phyloP scores from a whole-genome alignment of 768 basidiomycete species.

The Cubamyces sp. region DNA sequence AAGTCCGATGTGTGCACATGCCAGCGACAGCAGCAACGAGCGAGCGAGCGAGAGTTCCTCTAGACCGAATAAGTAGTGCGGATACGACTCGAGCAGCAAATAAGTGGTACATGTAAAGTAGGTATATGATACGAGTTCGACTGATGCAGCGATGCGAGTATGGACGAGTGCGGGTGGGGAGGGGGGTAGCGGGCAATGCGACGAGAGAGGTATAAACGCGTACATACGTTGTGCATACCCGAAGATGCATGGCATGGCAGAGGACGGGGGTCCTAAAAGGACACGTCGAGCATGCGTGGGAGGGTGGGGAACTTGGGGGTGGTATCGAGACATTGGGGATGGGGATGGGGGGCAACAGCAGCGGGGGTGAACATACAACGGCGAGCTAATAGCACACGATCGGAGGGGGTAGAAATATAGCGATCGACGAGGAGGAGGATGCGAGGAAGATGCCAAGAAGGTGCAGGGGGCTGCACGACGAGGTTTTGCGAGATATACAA shows the following conservation, averaged over 20 bases:
- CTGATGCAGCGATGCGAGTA: not conserved
- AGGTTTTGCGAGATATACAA: conserved; percentile 9
- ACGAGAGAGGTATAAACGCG: conserved; percentile 3
- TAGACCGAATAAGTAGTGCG: conserved; percentile 14
- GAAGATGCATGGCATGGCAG: not conserved
- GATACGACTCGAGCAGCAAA: not conserved
- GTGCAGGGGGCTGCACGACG: conserved; percentile 4
- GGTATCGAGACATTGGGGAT: conserved; percentile 17
- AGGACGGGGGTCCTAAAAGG: not conserved
- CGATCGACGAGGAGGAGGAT: not conserved
- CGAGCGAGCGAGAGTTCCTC: conserved; percentile 18
- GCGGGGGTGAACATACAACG: conserved; percentile 10
- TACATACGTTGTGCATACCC: not conserved
- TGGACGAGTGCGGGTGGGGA: too few species aligned
- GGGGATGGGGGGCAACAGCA: conserved; percentile 5
- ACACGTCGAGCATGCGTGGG: not conserved
- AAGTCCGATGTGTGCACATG: conserved; percentile 8
- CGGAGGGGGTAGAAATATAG: conserved; percentile 10
- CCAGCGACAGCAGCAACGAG: conserved; percentile 16
- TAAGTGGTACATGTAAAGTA: conserved; percentile 19
- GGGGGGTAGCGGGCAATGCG: not conserved
- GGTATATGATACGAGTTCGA: conserved; percentile 16
- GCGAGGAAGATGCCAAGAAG: conserved; percentile 10
- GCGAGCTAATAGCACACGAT: conserved; percentile 19
- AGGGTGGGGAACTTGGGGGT: too few species aligned